These are phyloP conservation scores for Parafenestella ontariensis DNA, from an alignment of 2,329 filamentous ascomycete species.

Conservation along the genomic window DNA sequence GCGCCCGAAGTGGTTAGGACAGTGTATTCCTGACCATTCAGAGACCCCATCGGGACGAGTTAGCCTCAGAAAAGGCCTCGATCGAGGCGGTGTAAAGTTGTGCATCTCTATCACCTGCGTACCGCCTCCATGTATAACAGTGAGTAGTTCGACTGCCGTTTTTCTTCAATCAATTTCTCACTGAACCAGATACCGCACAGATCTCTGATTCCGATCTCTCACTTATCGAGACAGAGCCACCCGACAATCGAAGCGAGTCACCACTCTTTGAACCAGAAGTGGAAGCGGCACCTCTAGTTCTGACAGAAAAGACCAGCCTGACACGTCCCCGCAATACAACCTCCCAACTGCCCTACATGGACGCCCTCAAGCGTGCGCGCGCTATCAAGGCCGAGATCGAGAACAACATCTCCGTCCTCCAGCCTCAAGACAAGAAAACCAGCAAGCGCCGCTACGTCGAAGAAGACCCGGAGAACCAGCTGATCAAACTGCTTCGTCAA, in stretches of 20 bases:
- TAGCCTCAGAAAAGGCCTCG: no score
- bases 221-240: not conserved
- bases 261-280: conserved; percentile 20
- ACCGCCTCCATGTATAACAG: not conserved
- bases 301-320: not conserved
- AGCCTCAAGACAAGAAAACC: conserved; percentile 3
- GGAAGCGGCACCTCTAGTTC: not conserved
- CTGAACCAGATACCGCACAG: not conserved
- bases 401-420: conserved; percentile 19
- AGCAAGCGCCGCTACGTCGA: conserved; percentile 7
- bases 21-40: no score
- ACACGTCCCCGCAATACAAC: not conserved
- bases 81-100: no score
- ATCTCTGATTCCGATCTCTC: not conserved
- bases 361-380: conserved; percentile 23
- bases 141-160: no score
- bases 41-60: no score
- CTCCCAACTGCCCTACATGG: conserved; percentile 5
- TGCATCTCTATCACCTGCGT: not conserved
- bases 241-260: not conserved
- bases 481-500: conserved; percentile 42
- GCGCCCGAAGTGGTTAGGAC: no score
- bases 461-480: conserved; percentile 40
- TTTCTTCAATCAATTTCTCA: not conserved
- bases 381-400: conserved; percentile 22